Evolutionary conservation across 208 protist species (phyloP), one percentile per base, ranked within the genome.

Genomic region (Trypanosoma vivax): DNA sequence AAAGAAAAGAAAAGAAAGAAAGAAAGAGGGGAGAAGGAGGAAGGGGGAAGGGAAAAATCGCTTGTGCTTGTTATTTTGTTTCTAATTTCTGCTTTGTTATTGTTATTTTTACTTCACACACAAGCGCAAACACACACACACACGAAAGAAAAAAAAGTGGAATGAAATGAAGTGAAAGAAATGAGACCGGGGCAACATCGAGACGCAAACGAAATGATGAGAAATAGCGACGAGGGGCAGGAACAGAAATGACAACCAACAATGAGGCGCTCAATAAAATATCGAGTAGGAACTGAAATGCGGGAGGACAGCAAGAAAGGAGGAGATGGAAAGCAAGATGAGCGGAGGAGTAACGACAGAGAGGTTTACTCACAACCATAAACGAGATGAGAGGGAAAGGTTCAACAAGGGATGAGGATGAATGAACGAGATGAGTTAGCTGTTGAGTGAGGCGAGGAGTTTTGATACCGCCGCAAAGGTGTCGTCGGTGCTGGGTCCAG

Each of bases 1-100:
- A 16, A 35, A 38, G 21, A 59, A 59, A 33, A 48, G 18, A 21
- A 25, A 30, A 33, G 19, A 59, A 31, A 59, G 33, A 31, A 59
- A 59, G 2, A 55, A 31, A 41, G 13, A 10, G 31, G 21, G 31
- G 18, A 24, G 33, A 28, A 31, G 14, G 14, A 18, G 21, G n/a
- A 55, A 3, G 24, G 21, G 42, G n/a, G 16, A 52, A 52, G 18
- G 34, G 13, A 37, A 13, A 33, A 52, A 52, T 40, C 24, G n/a
- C n/a, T n/a, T n/a, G n/a, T n/a, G n/a, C n/a, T n/a, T n/a, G n/a
- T n/a, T n/a, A n/a, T n/a, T n/a, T n/a, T n/a, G n/a, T n/a, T n/a
- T n/a, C n/a, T n/a, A n/a, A n/a, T n/a, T n/a, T 47, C 14, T 47
- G 10, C 41, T 47, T 30, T 14, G 24, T 14, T 30, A 14, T 16